Conservation (phyloP, 225 moss, liverwort and hornwort genomes). For the Straminergon stramineum region DNA sequence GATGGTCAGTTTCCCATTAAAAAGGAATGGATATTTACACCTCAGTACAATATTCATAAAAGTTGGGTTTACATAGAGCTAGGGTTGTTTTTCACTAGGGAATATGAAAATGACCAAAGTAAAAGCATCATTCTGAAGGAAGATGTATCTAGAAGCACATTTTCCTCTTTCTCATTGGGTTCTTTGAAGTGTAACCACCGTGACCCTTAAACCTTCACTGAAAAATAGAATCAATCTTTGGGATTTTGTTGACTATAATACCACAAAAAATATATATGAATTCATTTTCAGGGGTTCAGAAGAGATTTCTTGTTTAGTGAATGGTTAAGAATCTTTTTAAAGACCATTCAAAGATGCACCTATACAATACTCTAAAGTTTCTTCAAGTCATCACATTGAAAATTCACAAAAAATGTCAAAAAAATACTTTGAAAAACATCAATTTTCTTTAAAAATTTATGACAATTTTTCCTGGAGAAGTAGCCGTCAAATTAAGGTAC, state of each 20-base stretch:
- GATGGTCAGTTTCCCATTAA: background rate
- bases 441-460: background rate
- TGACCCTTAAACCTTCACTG: rapidly evolving
- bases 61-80: background rate
- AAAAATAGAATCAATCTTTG: background rate
- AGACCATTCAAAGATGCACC: background rate
- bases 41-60: background rate
- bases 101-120: background rate
- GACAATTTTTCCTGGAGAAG: no score
- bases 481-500: background rate
- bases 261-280: background rate
- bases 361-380: background rate
- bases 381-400: background rate
- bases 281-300: background rate
- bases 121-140: background rate
- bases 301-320: background rate
- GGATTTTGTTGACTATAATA: background rate
- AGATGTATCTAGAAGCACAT: no score
- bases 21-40: rapidly evolving
- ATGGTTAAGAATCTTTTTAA: background rate
- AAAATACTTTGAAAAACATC: background rate
- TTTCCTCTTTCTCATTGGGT: background rate
- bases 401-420: background rate
- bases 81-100: background rate
- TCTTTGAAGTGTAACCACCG: rapidly evolving